Evolutionary conservation across 2,329 filamentous ascomycete genomes (phyloP).

Genomic region (Fusarium proliferatum): DNA sequence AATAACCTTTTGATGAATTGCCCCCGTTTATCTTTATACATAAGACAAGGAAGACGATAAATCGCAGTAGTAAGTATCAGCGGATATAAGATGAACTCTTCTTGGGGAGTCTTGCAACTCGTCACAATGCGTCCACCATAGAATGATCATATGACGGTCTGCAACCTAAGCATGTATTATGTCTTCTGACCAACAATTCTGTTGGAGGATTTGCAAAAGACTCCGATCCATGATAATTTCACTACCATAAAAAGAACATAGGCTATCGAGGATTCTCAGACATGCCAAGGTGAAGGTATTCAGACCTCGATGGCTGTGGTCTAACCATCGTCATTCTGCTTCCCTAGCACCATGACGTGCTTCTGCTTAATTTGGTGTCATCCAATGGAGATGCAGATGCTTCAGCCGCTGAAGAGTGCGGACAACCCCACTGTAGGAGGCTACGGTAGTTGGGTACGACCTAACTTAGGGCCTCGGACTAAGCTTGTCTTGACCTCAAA

Average conservation of each 20-base stretch:
- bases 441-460: background rate
- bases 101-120: too few relatives aligned
- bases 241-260: too few relatives aligned
- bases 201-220: background rate
- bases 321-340: background rate
- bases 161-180: too few relatives aligned
- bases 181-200: background rate
- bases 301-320: background rate
- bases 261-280: background rate
- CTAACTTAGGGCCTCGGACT: background rate
- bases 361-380: conserved; percentile 17
- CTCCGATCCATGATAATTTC: background rate
- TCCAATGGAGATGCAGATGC: background rate
- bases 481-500: conserved; percentile 20
- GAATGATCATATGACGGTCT: too few relatives aligned
- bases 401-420: background rate
- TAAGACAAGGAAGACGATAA: too few relatives aligned
- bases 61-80: too few relatives aligned
- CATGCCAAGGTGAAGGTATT: conserved; percentile 4
- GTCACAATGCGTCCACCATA: too few relatives aligned
- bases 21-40: too few relatives aligned
- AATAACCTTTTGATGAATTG: background rate
- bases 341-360: conserved; percentile 3
- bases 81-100: too few relatives aligned
- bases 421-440: conserved; percentile 8